phyloP scores from a whole-genome alignment of 2,329 filamentous ascomycete genomes.

The Rosellinia necatrix region DNA sequence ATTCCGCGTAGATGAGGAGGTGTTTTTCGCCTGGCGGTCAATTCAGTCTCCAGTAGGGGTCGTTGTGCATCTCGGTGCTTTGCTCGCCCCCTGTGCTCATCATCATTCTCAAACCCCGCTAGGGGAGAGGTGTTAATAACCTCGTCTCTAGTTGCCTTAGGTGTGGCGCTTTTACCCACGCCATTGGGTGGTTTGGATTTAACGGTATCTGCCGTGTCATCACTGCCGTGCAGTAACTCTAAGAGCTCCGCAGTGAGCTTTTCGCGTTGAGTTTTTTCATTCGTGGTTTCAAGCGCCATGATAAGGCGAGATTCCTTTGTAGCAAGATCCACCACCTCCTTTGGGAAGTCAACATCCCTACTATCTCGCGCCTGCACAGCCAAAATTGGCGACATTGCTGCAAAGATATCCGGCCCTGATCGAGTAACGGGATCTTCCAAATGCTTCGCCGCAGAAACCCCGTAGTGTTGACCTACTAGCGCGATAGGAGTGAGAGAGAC shows the following conservation, averaged over 20 bases:
- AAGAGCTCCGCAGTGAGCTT: not conserved
- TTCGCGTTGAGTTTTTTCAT: not conserved
- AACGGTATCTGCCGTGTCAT: not conserved
- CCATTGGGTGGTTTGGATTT: not conserved
- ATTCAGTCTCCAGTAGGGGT: not conserved
- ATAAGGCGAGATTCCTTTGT: not conserved
- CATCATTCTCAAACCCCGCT: not conserved
- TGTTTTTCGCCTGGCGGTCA: constrained; percentile 79
- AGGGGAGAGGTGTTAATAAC: not conserved
- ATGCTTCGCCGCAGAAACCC: not conserved
- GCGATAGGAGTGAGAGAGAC: not conserved
- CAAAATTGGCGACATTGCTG: not conserved
- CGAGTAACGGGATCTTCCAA: not conserved
- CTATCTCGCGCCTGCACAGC: not conserved
- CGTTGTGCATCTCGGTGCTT: not conserved
- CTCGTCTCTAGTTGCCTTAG: not conserved
- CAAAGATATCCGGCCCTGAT: not conserved
- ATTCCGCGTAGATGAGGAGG: constrained; percentile 17
- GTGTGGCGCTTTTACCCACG: not conserved
- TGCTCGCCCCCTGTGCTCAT: not conserved
- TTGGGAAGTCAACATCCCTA: not conserved
- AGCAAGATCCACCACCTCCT: not conserved
- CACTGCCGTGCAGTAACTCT: not conserved
- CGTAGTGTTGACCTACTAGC: not conserved
- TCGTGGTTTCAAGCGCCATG: not conserved